phyloP scores from a whole-genome alignment of 768 basidiomycete genomes.

The Gelatoporia subvermispora region DNA sequence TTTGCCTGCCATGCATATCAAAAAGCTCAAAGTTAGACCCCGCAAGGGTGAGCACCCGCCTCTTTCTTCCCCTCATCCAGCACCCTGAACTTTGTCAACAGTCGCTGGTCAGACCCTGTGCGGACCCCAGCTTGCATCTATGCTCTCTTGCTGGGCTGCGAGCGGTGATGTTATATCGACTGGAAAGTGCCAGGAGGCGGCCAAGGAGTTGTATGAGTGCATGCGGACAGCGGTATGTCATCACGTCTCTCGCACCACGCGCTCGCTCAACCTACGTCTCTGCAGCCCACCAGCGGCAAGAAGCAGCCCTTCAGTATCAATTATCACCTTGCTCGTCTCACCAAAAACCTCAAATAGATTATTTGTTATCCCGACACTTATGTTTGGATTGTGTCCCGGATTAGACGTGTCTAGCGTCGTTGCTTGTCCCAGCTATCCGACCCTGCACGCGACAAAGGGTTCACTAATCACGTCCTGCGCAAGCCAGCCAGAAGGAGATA shows the following conservation, averaged over 20 bases:
- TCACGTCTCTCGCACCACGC: neutral
- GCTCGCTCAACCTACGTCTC: constrained; percentile 2
- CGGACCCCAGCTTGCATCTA: constrained; percentile 61
- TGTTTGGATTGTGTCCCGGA: too few species aligned
- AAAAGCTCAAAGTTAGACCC: constrained; percentile 76
- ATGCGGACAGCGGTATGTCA: constrained; percentile 77
- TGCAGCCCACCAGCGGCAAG: constrained; percentile 65
- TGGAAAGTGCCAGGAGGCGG: constrained; percentile 50
- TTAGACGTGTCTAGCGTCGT: too few species aligned
- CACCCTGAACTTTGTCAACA: neutral
- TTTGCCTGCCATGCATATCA: constrained; percentile 45
- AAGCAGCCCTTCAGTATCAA: constrained; percentile 76
- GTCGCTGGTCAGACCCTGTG: constrained; percentile 18
- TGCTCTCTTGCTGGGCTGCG: constrained; percentile 88
- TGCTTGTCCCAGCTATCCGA: too few species aligned
- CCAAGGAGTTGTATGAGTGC: constrained; percentile 66
- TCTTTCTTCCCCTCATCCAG: neutral
- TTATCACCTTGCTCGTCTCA: constrained; percentile 80
- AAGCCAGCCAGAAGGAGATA: too few species aligned
- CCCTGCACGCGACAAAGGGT: too few species aligned
- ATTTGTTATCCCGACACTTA: too few species aligned
- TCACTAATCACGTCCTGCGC: too few species aligned
- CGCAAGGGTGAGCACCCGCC: constrained; percentile 52
- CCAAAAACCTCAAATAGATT: constrained; percentile 65
- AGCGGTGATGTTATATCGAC: constrained; percentile 55